These are phyloP conservation scores for Mycena kentingensis DNA, from an alignment of 768 basidiomycete species.

Conservation along the genomic window DNA sequence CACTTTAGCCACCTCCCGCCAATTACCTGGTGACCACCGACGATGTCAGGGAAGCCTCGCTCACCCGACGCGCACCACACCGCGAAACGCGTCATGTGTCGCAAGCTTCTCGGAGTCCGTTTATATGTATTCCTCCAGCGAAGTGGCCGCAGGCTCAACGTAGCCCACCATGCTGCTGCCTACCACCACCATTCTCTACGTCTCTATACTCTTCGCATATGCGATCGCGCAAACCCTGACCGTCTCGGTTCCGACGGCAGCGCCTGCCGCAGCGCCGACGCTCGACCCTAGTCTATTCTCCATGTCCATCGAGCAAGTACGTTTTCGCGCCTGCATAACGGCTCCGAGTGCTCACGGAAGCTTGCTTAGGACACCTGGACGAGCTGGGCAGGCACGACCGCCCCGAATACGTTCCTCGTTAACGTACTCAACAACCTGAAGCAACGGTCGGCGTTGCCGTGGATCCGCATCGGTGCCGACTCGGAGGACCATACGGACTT, in stretches of 20 bases:
- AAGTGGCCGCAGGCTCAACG: too few relatives aligned
- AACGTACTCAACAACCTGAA: constrained; percentile 43
- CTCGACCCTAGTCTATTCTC: constrained; percentile 41
- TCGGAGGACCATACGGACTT: constrained; percentile 42
- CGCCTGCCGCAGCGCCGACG: constrained; percentile 30
- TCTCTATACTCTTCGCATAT: not conserved
- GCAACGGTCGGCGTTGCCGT: constrained; percentile 40
- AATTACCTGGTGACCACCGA: too few relatives aligned
- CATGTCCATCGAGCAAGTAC: constrained; percentile 44
- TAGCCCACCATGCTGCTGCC: too few relatives aligned
- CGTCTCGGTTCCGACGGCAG: constrained; percentile 22
- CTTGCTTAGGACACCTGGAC: constrained; percentile 45
- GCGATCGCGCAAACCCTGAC: not conserved
- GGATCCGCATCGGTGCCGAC: constrained; percentile 44
- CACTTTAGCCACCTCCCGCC: too few relatives aligned
- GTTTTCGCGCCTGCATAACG: not conserved
- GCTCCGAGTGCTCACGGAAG: not conserved
- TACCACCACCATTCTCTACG: too few relatives aligned
- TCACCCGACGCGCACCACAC: too few relatives aligned
- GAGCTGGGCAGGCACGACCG: constrained; percentile 45
- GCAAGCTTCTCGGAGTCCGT: too few relatives aligned
- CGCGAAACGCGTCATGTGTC: too few relatives aligned
- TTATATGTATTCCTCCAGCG: too few relatives aligned
- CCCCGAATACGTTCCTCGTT: constrained; percentile 42
- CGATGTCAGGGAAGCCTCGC: too few relatives aligned